These are phyloP conservation scores for Lathyrus tuberosus DNA, from an alignment of 306 rosid genomes.

Conservation along the genomic window DNA sequence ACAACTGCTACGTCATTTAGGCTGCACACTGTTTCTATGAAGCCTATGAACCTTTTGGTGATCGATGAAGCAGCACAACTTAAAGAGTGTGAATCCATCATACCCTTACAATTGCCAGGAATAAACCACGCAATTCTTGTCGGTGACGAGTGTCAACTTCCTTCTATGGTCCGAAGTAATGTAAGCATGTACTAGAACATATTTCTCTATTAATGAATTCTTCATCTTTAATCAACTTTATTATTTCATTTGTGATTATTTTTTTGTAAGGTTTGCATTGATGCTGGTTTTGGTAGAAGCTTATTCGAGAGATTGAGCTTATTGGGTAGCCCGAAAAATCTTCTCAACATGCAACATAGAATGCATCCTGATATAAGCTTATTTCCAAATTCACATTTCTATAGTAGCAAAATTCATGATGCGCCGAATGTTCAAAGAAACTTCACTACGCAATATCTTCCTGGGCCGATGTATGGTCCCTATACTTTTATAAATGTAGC, in stretches of 20 bases:
- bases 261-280: constrained; percentile 46
- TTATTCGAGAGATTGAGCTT: constrained; percentile 62
- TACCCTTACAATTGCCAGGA: constrained; percentile 52
- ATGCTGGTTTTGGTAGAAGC: constrained; percentile 75
- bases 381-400: constrained; percentile 65
- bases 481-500: constrained; percentile 66
- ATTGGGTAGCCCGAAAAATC: constrained; percentile 45
- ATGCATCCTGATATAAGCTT: constrained; percentile 75
- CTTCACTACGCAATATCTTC: constrained; percentile 51
- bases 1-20: constrained; percentile 61
- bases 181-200: constrained; percentile 41
- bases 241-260: background rate
- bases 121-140: constrained; percentile 61
- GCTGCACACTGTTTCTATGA: constrained; percentile 43
- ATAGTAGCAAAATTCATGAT: constrained; percentile 47
- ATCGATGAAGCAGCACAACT: constrained; percentile 80
- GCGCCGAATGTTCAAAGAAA: constrained; percentile 52
- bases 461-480: constrained; percentile 58
- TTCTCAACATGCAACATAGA: constrained; percentile 63
- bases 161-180: constrained; percentile 59
- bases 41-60: constrained; percentile 54
- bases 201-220: background rate
- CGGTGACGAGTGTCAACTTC: constrained; percentile 73
- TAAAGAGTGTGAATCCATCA: constrained; percentile 67
- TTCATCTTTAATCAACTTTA: background rate